Percentiles rank a stretch among this genome's conserved stretches.
Evolutionary conservation across 805 yeast species (phyloP).

Genomic region (Spathaspora arborariae): DNA sequence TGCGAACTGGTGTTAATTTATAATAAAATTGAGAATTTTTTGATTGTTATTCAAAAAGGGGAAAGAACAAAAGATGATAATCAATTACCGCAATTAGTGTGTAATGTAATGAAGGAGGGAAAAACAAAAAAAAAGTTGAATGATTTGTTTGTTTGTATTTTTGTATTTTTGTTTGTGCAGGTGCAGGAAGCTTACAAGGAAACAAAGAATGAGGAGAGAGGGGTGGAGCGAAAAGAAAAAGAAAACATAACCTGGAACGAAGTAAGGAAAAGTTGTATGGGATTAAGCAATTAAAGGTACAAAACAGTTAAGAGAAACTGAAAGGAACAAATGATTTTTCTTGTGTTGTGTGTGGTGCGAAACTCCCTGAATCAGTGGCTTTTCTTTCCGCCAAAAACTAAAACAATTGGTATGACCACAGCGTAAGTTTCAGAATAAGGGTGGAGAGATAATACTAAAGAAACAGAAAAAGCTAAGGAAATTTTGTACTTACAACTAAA

Average conservation of each 20-base stretch:
- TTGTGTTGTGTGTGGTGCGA: slow-evolving; percentile 1
- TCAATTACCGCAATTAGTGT: not conserved
- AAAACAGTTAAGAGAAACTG: not conserved
- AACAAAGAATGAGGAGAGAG: not conserved
- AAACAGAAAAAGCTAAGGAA: not conserved
- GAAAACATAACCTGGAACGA: not conserved
- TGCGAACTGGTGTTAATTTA: slow-evolving; percentile 3
- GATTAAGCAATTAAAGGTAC: not conserved
- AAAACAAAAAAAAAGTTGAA: slow-evolving; percentile 3
- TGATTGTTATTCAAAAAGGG: not conserved
- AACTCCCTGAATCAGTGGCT: slow-evolving; percentile 1
- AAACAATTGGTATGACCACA: not conserved
- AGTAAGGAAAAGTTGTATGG: not conserved
- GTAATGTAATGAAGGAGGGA: slow-evolving; percentile 1
- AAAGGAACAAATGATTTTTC: not conserved
- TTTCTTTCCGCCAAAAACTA: not conserved
- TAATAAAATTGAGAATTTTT: not conserved
- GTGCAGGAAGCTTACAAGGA: not conserved
- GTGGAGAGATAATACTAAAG: not conserved
- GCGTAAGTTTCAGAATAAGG: not conserved
- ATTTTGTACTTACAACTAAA: not conserved
- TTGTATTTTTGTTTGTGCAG: slow-evolving; percentile 1
- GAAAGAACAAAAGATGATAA: not conserved
- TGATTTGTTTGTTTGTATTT: slow-evolving; percentile 1
- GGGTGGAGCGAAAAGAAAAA: not conserved